Conservation (phyloP, 352 stramenopile genomes). For the Phytophthora cryptogea region DNA sequence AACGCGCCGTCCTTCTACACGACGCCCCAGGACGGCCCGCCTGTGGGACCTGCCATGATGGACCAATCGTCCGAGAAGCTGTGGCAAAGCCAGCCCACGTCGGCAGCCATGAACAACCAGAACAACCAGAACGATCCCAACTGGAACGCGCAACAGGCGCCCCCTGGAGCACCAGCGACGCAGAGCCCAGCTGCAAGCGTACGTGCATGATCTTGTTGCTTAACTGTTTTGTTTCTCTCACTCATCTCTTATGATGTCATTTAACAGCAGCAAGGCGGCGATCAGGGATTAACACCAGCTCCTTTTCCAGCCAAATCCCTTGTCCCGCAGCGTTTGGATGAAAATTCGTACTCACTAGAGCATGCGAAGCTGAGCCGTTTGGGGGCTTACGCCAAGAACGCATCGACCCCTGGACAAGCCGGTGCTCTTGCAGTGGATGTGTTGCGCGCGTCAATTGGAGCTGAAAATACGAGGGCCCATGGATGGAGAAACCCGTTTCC, state of each 20-base stretch:
- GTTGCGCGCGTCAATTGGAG: slow-evolving; percentile 50
- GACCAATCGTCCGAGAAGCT: slow-evolving; percentile 47
- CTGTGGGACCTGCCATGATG: slow-evolving; percentile 39
- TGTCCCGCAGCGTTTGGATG: slow-evolving; percentile 62
- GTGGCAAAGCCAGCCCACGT: slow-evolving; percentile 38
- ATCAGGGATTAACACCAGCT: slow-evolving; percentile 55
- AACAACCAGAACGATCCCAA: slow-evolving; percentile 33
- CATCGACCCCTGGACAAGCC: slow-evolving; percentile 59
- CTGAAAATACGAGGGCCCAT: slow-evolving; percentile 50
- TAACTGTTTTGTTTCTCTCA: not conserved
- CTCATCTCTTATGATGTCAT: slow-evolving; percentile 6
- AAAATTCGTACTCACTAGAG: slow-evolving; percentile 60
- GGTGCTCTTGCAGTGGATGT: slow-evolving; percentile 75
- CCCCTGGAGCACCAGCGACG: slow-evolving; percentile 8
- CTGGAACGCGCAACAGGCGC: slow-evolving; percentile 33
- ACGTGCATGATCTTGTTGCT: slow-evolving; percentile 9
- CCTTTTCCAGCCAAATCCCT: slow-evolving; percentile 68
- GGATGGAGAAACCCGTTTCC: slow-evolving; percentile 74
- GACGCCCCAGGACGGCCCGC: slow-evolving; percentile 46
- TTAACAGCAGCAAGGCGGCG: slow-evolving; percentile 30
- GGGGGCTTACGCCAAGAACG: slow-evolving; percentile 64
- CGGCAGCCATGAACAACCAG: slow-evolving; percentile 18
- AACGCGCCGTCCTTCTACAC: slow-evolving; percentile 68
- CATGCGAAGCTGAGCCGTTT: slow-evolving; percentile 51
- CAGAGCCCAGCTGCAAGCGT: slow-evolving; percentile 28